Conservation (phyloP, 2,329 filamentous ascomycete species). For the Didymella glomerata region DNA sequence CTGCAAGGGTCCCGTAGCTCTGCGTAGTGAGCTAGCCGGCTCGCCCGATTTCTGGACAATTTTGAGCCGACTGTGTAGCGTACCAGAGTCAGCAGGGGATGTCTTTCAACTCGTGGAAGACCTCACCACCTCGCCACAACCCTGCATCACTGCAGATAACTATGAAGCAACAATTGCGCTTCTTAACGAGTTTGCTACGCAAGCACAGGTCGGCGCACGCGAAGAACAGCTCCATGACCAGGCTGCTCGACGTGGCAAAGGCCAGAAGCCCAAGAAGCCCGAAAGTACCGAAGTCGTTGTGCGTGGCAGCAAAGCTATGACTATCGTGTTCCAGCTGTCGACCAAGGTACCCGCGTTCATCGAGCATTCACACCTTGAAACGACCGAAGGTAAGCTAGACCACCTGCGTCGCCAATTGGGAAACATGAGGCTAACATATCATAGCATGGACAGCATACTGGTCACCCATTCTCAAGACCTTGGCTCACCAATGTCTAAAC, state of each 20-base stretch:
- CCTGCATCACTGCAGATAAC: constrained; percentile 91
- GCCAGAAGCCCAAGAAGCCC: constrained; percentile 58
- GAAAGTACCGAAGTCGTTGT: constrained; percentile 76
- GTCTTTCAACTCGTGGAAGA: constrained; percentile 90
- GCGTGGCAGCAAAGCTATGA: constrained; percentile 81
- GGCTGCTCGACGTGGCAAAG: constrained; percentile 61
- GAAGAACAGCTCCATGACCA: constrained; percentile 74
- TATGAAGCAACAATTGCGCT: constrained; percentile 87
- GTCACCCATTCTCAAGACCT: constrained; percentile 89
- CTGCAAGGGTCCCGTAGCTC: constrained; percentile 76
- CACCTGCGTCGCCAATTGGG: neutral
- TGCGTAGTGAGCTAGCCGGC: constrained; percentile 92
- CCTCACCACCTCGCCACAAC: constrained; percentile 73
- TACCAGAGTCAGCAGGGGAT: constrained; percentile 73
- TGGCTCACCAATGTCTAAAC: constrained; percentile 91
- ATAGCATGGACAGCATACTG: constrained; percentile 96
- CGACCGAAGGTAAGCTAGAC: constrained; percentile 71
- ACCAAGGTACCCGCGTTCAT: constrained; percentile 84
- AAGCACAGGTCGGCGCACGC: constrained; percentile 75
- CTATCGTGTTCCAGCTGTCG: constrained; percentile 83
- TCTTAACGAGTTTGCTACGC: constrained; percentile 88
- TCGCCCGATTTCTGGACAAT: constrained; percentile 98
- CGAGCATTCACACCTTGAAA: constrained; percentile 90
- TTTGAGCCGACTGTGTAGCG: constrained; percentile 75
- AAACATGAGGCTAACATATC: neutral